These are phyloP conservation scores for Diaporthe longicolla DNA, from an alignment of 2,329 filamentous ascomycete genomes.

Conservation along the genomic window DNA sequence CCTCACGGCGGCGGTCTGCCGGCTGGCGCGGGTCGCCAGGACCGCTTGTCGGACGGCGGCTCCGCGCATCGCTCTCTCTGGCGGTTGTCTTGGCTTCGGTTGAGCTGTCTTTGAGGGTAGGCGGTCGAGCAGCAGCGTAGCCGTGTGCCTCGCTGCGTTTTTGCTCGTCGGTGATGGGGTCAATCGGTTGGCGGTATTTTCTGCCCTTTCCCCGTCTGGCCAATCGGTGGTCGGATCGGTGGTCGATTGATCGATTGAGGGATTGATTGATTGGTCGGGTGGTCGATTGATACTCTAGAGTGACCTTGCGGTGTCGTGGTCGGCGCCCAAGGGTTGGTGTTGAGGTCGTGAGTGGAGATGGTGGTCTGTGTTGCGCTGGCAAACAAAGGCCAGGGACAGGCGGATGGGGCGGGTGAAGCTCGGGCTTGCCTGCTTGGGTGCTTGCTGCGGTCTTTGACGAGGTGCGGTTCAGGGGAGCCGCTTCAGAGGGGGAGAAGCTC, in stretches of 20 bases:
- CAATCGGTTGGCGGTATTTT: not conserved
- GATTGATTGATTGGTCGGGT: not conserved
- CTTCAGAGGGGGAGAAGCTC: conserved; percentile 17
- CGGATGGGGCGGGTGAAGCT: conserved; percentile 38
- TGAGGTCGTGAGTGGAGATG: conserved; percentile 41
- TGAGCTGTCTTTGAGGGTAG: not conserved
- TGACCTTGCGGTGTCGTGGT: conserved; percentile 11
- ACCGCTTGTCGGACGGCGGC: conserved; percentile 34
- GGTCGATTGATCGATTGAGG: not conserved
- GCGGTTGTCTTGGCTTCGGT: not conserved
- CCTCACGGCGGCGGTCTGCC: conserved; percentile 2
- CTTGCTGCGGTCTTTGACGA: conserved; percentile 33
- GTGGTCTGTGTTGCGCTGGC: conserved; percentile 30
- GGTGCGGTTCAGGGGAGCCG: conserved; percentile 19
- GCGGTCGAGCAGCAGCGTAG: not conserved
- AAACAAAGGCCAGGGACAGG: conserved; percentile 31
- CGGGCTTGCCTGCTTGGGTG: conserved; percentile 34
- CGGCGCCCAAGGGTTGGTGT: conserved; percentile 6
- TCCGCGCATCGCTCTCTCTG: conserved; percentile 18
- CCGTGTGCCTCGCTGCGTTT: not conserved
- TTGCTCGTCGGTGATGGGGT: conserved; percentile 9
- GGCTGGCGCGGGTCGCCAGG: conserved; percentile 29
- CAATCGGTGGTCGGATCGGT: not conserved
- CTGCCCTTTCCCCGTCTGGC: not conserved
- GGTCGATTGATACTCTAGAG: conserved; percentile 4